phyloP scores from a whole-genome alignment of 441 rosid species.

The Croton laevigatus region DNA sequence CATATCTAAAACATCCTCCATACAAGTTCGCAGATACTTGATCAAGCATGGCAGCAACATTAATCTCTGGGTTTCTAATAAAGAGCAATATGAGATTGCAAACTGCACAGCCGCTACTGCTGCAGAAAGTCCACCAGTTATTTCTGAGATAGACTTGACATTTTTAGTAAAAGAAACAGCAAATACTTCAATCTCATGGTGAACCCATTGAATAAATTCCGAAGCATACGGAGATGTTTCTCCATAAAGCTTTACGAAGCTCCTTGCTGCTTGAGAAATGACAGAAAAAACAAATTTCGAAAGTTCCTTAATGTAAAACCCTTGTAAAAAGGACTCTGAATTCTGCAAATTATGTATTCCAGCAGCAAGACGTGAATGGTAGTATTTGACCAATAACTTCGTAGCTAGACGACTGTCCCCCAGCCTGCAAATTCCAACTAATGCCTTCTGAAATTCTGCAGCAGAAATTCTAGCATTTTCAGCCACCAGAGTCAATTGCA shows the following conservation, averaged over 20 bases:
- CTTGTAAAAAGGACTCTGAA: conserved; percentile 31
- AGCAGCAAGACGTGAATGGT: conserved; percentile 42
- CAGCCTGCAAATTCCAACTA: conserved; percentile 45
- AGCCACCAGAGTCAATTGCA: conserved; percentile 41
- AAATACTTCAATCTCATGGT: conserved; percentile 46
- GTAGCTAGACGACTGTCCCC: conserved; percentile 45
- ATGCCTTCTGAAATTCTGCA: conserved; percentile 52
- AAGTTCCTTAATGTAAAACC: conserved; percentile 45
- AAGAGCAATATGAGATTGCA: conserved; percentile 50
- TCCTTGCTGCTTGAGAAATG: conserved; percentile 63
- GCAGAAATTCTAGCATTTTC: conserved; percentile 53
- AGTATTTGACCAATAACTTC: conserved; percentile 50
- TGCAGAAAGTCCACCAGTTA: conserved; percentile 39
- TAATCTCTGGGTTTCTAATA: conserved; percentile 45
- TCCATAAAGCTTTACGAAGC: conserved; percentile 49
- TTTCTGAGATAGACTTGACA: conserved; percentile 43
- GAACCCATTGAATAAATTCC: conserved; percentile 50
- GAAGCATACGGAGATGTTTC: conserved; percentile 40
- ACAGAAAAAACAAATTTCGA: conserved; percentile 51
- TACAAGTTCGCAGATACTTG: conserved; percentile 40
- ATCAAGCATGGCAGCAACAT: conserved; percentile 38
- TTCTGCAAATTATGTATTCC: conserved; percentile 37
- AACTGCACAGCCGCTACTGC: conserved; percentile 48
- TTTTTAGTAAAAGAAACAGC: conserved; percentile 35
- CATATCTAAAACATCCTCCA: conserved; percentile 46